Percentiles rank a stretch among this genome's conserved stretches.
These are phyloP conservation scores for Tolypocladium ophioglossoides DNA, from an alignment of 2,329 filamentous ascomycete species.

Conservation along the genomic window DNA sequence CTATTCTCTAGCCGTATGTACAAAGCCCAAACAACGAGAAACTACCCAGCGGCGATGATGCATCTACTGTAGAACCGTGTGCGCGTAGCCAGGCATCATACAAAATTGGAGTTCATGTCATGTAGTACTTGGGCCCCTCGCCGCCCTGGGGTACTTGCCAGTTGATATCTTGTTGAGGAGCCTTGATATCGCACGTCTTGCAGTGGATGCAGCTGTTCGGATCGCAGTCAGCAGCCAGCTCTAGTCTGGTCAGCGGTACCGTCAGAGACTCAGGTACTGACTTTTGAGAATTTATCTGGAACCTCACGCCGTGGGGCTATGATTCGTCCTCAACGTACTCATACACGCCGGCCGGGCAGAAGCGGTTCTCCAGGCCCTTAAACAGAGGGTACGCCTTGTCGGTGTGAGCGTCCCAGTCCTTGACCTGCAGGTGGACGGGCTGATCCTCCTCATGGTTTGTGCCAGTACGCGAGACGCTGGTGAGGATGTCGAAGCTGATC, in stretches of 20 bases:
- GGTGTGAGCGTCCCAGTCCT: conserved; percentile 89
- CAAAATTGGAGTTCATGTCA: conserved; percentile 35
- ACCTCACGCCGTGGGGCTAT: conserved; percentile 80
- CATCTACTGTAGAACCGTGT: background rate
- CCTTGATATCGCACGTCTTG: conserved; percentile 99
- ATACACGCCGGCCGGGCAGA: conserved; percentile 95
- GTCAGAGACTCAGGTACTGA: conserved; percentile 38
- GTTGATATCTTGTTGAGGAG: conserved; percentile 92
- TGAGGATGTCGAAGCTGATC: conserved; percentile 92
- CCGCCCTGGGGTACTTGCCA: conserved; percentile 93
- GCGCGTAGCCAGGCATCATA: background rate
- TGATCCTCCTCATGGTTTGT: conserved; percentile 99
- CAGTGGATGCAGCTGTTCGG: conserved; percentile 82
- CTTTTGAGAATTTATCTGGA: conserved; percentile 98
- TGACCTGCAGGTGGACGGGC: conserved; percentile 88
- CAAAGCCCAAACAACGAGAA: background rate
- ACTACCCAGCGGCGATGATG: background rate
- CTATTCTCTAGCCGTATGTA: background rate
- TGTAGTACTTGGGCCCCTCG: conserved; percentile 63
- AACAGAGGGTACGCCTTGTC: conserved; percentile 74
- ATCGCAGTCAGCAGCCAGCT: conserved; percentile 1
- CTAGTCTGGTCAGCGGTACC: conserved; percentile 1
- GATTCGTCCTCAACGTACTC: conserved; percentile 91
- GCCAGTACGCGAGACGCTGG: conserved; percentile 86
- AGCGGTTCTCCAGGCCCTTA: conserved; percentile 89